phyloP scores from a whole-genome alignment of 2,329 filamentous ascomycete genomes.

The Sclerotinia subarctica region DNA sequence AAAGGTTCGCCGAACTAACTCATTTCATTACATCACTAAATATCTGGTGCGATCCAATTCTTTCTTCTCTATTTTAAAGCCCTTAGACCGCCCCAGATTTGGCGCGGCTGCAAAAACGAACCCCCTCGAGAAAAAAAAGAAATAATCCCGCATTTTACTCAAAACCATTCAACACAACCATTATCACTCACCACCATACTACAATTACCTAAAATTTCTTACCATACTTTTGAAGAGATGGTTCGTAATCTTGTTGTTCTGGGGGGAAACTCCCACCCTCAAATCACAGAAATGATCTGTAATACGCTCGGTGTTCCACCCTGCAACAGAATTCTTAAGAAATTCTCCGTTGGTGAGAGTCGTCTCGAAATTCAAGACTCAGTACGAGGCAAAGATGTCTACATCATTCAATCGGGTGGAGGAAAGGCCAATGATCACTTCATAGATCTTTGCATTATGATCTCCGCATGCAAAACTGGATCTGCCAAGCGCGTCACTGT shows the following conservation, averaged over 20 bases:
- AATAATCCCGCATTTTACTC: slow-evolving; percentile 28
- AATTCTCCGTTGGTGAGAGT: slow-evolving; percentile 94
- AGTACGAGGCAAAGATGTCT: slow-evolving; percentile 96
- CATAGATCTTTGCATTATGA: slow-evolving; percentile 95
- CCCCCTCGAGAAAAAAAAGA: slow-evolving; percentile 1
- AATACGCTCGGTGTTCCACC: slow-evolving; percentile 82
- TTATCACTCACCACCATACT: slow-evolving; percentile 7
- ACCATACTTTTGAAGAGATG: slow-evolving; percentile 51
- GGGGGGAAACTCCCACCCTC: slow-evolving; percentile 87
- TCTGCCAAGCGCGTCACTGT: slow-evolving; percentile 91
- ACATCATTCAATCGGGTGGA: slow-evolving; percentile 92
- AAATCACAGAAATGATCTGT: slow-evolving; percentile 82
- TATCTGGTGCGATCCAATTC: not conserved
- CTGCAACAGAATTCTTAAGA: slow-evolving; percentile 78
- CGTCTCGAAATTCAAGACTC: slow-evolving; percentile 95
- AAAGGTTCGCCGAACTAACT: not conserved
- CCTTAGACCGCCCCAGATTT: slow-evolving; percentile 10
- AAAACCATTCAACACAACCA: slow-evolving; percentile 1
- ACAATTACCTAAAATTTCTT: not conserved
- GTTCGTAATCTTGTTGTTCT: slow-evolving; percentile 94
- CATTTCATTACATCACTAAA: not conserved
- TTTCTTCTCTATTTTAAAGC: slow-evolving; percentile 9
- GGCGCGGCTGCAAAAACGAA: slow-evolving; percentile 3
- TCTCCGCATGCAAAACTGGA: slow-evolving; percentile 94
- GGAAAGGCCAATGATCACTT: slow-evolving; percentile 94